Base-by-base conservation (phyloP, 805 yeast genomes). In the Cyberlindnera veronae region DNA sequence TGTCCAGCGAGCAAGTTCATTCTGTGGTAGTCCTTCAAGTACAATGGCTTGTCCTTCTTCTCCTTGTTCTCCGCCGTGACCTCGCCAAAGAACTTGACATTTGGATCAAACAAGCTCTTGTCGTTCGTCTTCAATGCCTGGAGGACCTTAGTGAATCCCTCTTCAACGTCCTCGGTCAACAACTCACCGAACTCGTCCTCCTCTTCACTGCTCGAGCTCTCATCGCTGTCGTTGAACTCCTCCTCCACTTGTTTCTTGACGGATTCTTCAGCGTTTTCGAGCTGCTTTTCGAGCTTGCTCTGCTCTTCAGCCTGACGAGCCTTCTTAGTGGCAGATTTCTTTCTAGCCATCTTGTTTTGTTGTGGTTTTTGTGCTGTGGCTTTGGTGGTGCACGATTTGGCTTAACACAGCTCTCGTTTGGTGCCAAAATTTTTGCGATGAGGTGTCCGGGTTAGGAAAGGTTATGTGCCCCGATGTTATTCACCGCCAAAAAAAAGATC, bases 161-260 rank as follows among this genome's bases (percentile, higher is more conserved):
- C 62, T 48, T 93, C 97, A 9, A 93, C 86, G 36, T 84, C 89
- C 34, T 78, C 88, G 0, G 97, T 91, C 38, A 87, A 71, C 36
- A 93, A 67, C 22, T 89, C 95, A 38, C 96, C 99, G 50, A 62
- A 81, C 45, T 90, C 96, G 58, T 93, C 99, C 63, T 91, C 99
- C 57, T 87, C 95, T 23, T 59, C 48, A 29, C 51, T 46, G 3
- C 43, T 40, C 12, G 45, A 55, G 11, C 63, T 45, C 8, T 69
- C 71, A n/a, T 69, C 63, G 14, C 67, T 67, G 6, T 64, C 63
- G 2, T 59, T 68, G 20, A 55, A 57, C 28, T 60, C 66, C 34
- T 57, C 64, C 13, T 37, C 58, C 46, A 58, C 46, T 41, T 52
- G 49, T 27, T 65, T 54, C 45, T 54, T 57, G 17, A 44, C 47